Percentiles rank a stretch among this genome's conserved stretches.
Evolutionary conservation across 208 protist genomes (phyloP).

Genomic region (Leishmania tarentolae): DNA sequence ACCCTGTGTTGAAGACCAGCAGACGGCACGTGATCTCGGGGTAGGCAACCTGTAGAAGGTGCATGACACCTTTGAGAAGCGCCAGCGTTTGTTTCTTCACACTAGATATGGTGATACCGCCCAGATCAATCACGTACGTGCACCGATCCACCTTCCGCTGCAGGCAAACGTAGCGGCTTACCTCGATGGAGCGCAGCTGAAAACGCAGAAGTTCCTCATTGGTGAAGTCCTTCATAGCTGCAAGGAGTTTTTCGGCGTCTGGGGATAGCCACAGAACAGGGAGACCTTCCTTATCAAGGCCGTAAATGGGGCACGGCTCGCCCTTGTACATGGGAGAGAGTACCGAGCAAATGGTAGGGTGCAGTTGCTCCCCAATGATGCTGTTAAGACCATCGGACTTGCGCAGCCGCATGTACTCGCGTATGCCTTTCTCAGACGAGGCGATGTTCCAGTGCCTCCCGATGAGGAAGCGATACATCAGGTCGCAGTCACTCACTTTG

Average conservation of each 20-base stretch:
- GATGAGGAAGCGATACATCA: slow-evolving; percentile 86
- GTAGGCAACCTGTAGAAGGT: slow-evolving; percentile 76
- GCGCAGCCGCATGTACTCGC: slow-evolving; percentile 55
- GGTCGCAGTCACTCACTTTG: slow-evolving; percentile 78
- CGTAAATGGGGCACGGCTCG: slow-evolving; percentile 48
- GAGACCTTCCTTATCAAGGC: slow-evolving; percentile 58
- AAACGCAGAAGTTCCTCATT: slow-evolving; percentile 45
- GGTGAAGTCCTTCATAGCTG: slow-evolving; percentile 39
- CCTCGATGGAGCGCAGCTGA: slow-evolving; percentile 74
- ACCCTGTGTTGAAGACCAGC: slow-evolving; percentile 81
- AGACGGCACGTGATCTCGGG: slow-evolving; percentile 80
- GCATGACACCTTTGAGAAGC: slow-evolving; percentile 55
- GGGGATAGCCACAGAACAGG: slow-evolving; percentile 74
- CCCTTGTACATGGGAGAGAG: slow-evolving; percentile 27
- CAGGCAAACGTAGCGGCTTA: slow-evolving; percentile 45
- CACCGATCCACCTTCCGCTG: slow-evolving; percentile 53
- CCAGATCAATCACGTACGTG: slow-evolving; percentile 79
- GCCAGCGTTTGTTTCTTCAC: slow-evolving; percentile 54
- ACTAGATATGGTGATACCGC: slow-evolving; percentile 58
- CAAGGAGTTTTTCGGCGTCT: slow-evolving; percentile 53
- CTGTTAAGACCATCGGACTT: slow-evolving; percentile 46
- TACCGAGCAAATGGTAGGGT: slow-evolving; percentile 37
- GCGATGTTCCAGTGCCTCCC: slow-evolving; percentile 57
- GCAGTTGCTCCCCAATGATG: slow-evolving; percentile 53
- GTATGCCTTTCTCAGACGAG: slow-evolving; percentile 39